phyloP scores from a whole-genome alignment of 1,284 basidiomycete genomes.

The Inonotus hispidus region DNA sequence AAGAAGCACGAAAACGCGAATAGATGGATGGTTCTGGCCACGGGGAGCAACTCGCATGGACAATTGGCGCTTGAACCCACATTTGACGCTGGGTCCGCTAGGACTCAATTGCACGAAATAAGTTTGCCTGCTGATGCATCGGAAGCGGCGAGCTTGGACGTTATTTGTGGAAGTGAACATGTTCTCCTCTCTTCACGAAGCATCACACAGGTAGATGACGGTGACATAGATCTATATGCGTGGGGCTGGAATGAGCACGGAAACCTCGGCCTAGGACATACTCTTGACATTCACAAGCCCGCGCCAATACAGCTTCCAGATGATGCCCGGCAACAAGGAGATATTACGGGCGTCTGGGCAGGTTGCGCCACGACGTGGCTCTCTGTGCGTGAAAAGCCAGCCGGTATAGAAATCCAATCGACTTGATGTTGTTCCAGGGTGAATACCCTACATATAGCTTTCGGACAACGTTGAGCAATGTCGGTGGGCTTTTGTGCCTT shows the following conservation, averaged over 20 bases:
- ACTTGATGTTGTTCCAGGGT: background rate
- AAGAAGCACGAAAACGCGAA: conserved; percentile 16
- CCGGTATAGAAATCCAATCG: background rate
- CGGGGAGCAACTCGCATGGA: conserved; percentile 63
- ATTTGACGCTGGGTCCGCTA: background rate
- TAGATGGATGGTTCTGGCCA: conserved; percentile 36
- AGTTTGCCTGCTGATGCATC: conserved; percentile 25
- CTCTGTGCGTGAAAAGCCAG: conserved; percentile 19
- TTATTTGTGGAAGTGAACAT: conserved; percentile 80
- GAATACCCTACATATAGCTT: background rate
- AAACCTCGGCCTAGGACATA: conserved; percentile 69
- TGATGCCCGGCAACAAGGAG: conserved; percentile 17
- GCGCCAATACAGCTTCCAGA: conserved; percentile 46
- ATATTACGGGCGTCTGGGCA: conserved; percentile 46
- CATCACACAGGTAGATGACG: conserved; percentile 5
- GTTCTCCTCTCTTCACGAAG: conserved; percentile 43
- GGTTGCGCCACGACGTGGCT: conserved; percentile 79
- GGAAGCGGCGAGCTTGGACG: conserved; percentile 5
- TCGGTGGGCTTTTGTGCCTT: no score
- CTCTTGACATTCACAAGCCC: conserved; percentile 46
- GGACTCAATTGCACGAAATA: conserved; percentile 32
- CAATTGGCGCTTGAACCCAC: conserved; percentile 66
- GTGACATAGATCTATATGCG: conserved; percentile 52
- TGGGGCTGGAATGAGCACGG: conserved; percentile 98
- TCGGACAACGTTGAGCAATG: no score